These are phyloP conservation scores for Gloeostereum incarnatum DNA, from an alignment of 768 basidiomycete species.

Conservation along the genomic window DNA sequence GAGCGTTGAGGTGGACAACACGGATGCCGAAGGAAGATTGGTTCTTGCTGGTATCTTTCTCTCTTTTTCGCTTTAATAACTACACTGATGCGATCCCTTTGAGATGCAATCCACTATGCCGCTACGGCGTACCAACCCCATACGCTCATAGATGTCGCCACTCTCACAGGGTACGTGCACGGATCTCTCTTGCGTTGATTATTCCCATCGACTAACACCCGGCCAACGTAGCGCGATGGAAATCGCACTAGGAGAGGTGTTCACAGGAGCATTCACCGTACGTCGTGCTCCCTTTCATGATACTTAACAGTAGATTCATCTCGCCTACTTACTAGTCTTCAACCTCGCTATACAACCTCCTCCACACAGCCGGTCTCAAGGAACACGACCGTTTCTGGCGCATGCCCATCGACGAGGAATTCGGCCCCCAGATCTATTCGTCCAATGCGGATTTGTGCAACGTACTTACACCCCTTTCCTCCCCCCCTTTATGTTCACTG, in stretches of 20 bases:
- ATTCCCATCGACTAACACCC: neutral
- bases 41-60: conserved; percentile 51
- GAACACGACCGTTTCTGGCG: conserved; percentile 87
- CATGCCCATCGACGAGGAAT: conserved; percentile 82
- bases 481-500: neutral
- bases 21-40: conserved; percentile 76
- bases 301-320: too few relatives aligned
- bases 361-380: conserved; percentile 58
- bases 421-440: conserved; percentile 62
- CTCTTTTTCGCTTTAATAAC: neutral
- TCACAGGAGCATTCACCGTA: conserved; percentile 73
- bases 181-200: neutral
- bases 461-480: conserved; percentile 28
- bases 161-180: conserved; percentile 62
- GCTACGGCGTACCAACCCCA: conserved; percentile 71
- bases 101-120: conserved; percentile 80
- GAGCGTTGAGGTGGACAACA: conserved; percentile 80
- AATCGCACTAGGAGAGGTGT: conserved; percentile 68
- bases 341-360: conserved; percentile 62
- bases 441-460: conserved; percentile 82
- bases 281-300: conserved; percentile 12
- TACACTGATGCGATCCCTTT: neutral
- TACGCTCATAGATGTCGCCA: conserved; percentile 82
- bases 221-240: conserved; percentile 52
- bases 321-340: conserved; percentile 38